Conservation (phyloP, 495 filamentous ascomycete species). For the Penicillium odoratum region DNA sequence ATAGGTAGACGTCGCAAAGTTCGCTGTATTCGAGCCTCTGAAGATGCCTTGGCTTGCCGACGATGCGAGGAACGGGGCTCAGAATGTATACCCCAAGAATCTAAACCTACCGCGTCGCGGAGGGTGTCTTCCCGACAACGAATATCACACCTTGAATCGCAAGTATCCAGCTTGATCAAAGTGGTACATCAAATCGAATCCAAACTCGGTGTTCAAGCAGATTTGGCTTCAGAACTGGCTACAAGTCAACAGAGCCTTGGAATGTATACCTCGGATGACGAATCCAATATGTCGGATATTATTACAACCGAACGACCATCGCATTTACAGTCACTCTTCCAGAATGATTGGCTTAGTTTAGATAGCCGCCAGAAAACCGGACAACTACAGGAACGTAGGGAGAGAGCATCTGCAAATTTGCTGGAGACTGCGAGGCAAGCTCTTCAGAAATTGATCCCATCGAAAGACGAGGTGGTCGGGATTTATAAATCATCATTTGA, state of each 20-base stretch:
- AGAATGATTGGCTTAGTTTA: slow-evolving; percentile 32
- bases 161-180: slow-evolving; percentile 23
- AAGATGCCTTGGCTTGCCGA: slow-evolving; percentile 21
- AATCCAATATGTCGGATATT: slow-evolving; percentile 18
- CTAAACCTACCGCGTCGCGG: slow-evolving; percentile 14
- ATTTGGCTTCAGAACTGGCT: background rate
- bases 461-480: slow-evolving; percentile 16
- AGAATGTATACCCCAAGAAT: slow-evolving; percentile 23
- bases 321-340: slow-evolving; percentile 29
- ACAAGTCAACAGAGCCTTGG: slow-evolving; percentile 5
- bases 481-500: slow-evolving; percentile 18
- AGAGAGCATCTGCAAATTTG: slow-evolving; percentile 12
- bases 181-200: slow-evolving; percentile 20
- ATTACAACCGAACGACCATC: slow-evolving; percentile 20
- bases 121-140: slow-evolving; percentile 26
- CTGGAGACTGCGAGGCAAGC: slow-evolving; percentile 10
- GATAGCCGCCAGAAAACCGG: slow-evolving; percentile 9
- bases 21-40: slow-evolving; percentile 26
- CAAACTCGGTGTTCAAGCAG: slow-evolving; percentile 15
- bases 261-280: slow-evolving; percentile 1
- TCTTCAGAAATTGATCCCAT: slow-evolving; percentile 26
- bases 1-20: slow-evolving; percentile 32
- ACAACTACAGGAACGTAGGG: slow-evolving; percentile 4
- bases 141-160: slow-evolving; percentile 26
- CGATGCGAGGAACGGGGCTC: slow-evolving; percentile 26